Conservation (phyloP, 148 eudicot species). For the Fagopyrum homotropicum region DNA sequence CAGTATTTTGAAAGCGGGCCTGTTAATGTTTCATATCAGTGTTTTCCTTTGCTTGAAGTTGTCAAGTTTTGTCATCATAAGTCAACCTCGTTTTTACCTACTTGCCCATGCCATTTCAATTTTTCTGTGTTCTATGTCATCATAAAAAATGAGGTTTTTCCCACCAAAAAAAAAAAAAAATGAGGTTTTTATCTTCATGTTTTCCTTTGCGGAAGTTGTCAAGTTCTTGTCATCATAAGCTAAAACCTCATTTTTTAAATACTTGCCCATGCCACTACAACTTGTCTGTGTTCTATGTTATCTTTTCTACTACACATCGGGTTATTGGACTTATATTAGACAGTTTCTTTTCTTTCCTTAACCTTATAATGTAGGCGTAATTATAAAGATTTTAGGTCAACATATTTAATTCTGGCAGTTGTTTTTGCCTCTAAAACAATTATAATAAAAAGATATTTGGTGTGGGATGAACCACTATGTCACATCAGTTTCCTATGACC, state of each 20-base stretch:
- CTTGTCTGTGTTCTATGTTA: neutral
- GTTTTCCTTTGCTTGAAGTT: neutral
- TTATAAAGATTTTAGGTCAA: neutral
- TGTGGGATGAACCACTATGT: neutral
- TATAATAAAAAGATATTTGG: neutral
- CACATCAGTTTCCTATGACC: neutral
- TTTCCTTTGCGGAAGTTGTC: neutral
- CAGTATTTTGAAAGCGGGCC: neutral
- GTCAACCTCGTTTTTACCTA: neutral
- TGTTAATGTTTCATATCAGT: neutral
- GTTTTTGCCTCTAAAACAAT: neutral
- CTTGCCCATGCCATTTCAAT: neutral
- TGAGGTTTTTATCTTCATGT: neutral
- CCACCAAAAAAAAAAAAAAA: too few species aligned
- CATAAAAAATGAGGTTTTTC: too few species aligned
- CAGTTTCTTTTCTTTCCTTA: neutral
- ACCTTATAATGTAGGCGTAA: neutral
- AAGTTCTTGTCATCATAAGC: neutral
- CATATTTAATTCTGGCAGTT: neutral
- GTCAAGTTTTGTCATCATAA: neutral
- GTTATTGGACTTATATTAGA: neutral
- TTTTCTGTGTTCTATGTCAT: neutral
- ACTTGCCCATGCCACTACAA: neutral
- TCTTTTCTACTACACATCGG: neutral
- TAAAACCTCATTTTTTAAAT: neutral